Conservation (phyloP, 2,329 filamentous ascomycete genomes). For the Aspergillus versicolor region DNA sequence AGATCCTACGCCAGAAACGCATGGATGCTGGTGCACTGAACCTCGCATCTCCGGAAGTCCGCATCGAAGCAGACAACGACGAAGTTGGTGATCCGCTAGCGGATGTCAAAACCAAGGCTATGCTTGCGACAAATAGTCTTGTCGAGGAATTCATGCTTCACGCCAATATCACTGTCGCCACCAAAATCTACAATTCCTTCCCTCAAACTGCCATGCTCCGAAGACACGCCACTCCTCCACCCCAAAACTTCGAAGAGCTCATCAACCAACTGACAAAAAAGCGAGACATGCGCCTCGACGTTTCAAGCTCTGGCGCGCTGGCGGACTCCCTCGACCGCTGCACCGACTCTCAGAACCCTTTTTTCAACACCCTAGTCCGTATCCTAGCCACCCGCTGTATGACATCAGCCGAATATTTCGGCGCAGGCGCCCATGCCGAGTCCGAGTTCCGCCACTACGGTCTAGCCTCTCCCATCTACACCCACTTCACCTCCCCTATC, state of each 20-base stretch:
- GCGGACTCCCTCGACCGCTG: conserved; percentile 89
- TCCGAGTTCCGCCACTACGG: conserved; percentile 97
- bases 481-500: conserved; percentile 96
- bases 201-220: conserved; percentile 93
- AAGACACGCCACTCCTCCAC: conserved; percentile 86
- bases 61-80: conserved; percentile 90
- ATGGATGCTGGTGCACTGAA: conserved; percentile 95
- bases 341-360: conserved; percentile 75
- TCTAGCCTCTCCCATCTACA: conserved; percentile 94
- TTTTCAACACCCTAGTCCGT: conserved; percentile 97
- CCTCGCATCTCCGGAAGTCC: conserved; percentile 95
- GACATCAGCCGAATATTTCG: conserved; percentile 99
- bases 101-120: conserved; percentile 92
- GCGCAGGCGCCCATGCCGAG: conserved; percentile 86
- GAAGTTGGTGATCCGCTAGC: conserved; percentile 89
- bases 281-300: conserved; percentile 73
- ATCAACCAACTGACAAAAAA: conserved; percentile 87
- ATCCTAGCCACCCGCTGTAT: conserved; percentile 98
- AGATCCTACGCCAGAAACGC: conserved; percentile 89
- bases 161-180: conserved; percentile 91
- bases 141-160: conserved; percentile 99
- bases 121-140: conserved; percentile 92
- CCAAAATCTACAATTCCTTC: conserved; percentile 86
- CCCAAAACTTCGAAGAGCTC: conserved; percentile 95
- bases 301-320: conserved; percentile 87